Evolutionary conservation across 345 rosid genomes (phyloP).

Genomic region (Corchorus capsularis): DNA sequence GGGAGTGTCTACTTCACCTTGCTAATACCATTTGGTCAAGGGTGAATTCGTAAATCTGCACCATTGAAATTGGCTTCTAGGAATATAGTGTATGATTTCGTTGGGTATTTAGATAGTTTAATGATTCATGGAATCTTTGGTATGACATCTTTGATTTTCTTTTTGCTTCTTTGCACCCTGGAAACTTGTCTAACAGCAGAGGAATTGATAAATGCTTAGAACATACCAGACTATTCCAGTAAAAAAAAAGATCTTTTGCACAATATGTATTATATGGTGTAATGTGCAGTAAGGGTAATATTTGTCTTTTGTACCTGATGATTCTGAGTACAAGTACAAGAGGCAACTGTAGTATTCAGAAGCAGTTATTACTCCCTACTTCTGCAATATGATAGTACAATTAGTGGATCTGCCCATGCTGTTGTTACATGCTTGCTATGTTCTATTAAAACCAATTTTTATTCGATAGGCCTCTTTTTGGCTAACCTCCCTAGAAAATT

Average conservation of each 20-base stretch:
- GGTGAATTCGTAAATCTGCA: not conserved
- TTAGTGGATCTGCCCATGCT: not conserved
- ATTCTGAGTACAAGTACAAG: not conserved
- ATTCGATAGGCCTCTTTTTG: not conserved
- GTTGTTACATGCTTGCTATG: not conserved
- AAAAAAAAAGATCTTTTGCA: not conserved
- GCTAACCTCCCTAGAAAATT: slow-evolving; percentile 18
- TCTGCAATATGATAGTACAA: not conserved
- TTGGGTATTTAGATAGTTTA: not conserved
- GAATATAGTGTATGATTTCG: not conserved
- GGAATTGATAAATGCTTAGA: not conserved
- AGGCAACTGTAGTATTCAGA: not conserved
- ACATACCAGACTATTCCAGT: not conserved
- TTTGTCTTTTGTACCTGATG: not conserved
- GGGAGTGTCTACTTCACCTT: not conserved
- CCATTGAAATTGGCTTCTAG: not conserved
- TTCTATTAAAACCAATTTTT: not conserved
- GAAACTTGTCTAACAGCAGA: not conserved
- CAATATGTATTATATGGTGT: not conserved
- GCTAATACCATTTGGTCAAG: not conserved
- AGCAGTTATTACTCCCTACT: not conserved
- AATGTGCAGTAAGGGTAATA: not conserved
- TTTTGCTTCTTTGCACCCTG: not conserved
- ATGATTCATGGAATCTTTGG: not conserved
- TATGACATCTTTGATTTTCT: not conserved